Percentiles rank a stretch among this genome's conserved stretches.
These are phyloP conservation scores for Colletotrichum gloeosporioides DNA, from an alignment of 2,329 filamentous ascomycete species.

Conservation along the genomic window DNA sequence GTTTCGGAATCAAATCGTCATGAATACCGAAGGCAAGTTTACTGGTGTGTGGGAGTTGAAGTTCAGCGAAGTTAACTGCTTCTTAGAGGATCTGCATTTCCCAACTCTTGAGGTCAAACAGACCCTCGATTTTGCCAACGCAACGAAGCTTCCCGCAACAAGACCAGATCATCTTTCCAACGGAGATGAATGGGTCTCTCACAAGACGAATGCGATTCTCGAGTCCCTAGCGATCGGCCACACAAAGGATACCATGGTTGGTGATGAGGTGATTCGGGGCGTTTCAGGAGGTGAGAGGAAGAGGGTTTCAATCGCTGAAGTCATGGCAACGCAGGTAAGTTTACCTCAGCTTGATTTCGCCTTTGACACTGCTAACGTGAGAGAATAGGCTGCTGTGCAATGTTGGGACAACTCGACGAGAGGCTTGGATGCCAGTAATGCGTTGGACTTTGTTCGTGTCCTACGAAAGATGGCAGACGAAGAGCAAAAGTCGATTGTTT, in stretches of 20 bases:
- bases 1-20: constrained; percentile 33
- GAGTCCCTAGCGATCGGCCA: constrained; percentile 73
- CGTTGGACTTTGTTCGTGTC: constrained; percentile 72
- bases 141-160: constrained; percentile 67
- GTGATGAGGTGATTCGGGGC: constrained; percentile 69
- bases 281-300: constrained; percentile 72
- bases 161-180: constrained; percentile 41
- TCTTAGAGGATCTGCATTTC: constrained; percentile 65
- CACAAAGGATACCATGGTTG: constrained; percentile 70
- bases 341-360: constrained; percentile 7
- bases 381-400: constrained; percentile 54
- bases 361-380: constrained; percentile 1
- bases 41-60: neutral
- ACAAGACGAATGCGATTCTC: constrained; percentile 36
- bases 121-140: constrained; percentile 71
- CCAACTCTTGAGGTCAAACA: constrained; percentile 71
- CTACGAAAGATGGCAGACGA: constrained; percentile 71
- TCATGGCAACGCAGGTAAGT: constrained; percentile 42
- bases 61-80: neutral
- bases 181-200: constrained; percentile 25
- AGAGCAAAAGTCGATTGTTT: constrained; percentile 63
- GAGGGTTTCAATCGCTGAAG: constrained; percentile 78
- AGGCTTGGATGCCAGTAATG: constrained; percentile 75
- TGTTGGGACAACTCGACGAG: constrained; percentile 79
- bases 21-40: constrained; percentile 32